Evolutionary conservation across 768 basidiomycete species (phyloP), one percentile per base, ranked within the genome.

Genomic region (Filobasidium floriforme): DNA sequence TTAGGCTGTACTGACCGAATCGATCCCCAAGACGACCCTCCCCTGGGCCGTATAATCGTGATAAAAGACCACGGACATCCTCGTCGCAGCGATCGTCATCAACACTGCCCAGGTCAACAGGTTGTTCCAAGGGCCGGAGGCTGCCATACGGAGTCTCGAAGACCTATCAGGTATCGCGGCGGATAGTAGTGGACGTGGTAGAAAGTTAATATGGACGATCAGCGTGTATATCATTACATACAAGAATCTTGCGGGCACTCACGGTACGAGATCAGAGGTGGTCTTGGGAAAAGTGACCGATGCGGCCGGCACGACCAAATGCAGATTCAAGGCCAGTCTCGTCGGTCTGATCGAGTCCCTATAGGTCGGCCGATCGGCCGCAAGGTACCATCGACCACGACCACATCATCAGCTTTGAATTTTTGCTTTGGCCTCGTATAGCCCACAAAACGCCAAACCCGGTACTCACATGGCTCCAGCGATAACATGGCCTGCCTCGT

Each of bases 101-200:
- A 68, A 12, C 7, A 60, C 26, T 0, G 29, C 10, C 55, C 57
- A 68, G 4, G 67, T 68, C 18, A 68, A 57, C 15, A 68, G 37
- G 46, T 68, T 68, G 28, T 68, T 54, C 22, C 41, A 68, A 7
- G 67, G 62, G 15, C 67, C 67, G 2, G 67, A 32, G 19, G 67
- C 41, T 7, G 67, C 55, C 19, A 68, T 60, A 24, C 67, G 41
- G 11, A 68, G 37, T 12, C 62, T 29, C 2, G 67, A 54, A 11
- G 49, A 52, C 6, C 67, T 68, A 57, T 26, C 7, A 3, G 7
- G 46, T 37, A 37, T 3, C 4, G 32, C 32, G 32, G 32, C 9
- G 9, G 32, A n/a, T 37, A 3, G 32, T 37, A 9, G 32, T 37
- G 32, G 32, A 4, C 4, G 32, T 37, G 32, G 32, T 37, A 37